Base-by-base conservation (phyloP, 2,329 filamentous ascomycete species). In the Didymella pomorum region DNA sequence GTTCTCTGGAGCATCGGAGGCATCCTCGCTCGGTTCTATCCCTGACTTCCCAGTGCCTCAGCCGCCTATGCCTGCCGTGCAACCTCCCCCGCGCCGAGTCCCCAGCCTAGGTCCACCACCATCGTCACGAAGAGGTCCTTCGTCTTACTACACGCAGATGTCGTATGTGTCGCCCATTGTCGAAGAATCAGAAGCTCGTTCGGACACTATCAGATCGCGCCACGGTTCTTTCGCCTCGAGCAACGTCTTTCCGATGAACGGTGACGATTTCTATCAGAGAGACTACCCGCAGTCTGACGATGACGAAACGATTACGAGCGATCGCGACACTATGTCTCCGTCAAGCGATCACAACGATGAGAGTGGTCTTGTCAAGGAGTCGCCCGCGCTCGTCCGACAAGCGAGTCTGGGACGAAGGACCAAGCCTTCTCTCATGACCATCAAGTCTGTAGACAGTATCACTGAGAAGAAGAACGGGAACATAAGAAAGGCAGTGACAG, bases 41-140 rank as follows among this genome's bases (percentile, higher is more conserved):
- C 78, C 78, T 2, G 78, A 80, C 48, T 79, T 79, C 43, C 77
- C 78, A 8, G 65, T 77, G 42, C 72, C 77, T 0, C 66, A 75
- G 53, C 72, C 69, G 7, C 72, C 71, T 37, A 70, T 72, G 66
- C 71, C 67, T 48, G 52, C 69, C 8, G 65, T 74, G 35, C 78
- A 79, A 54, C 71, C 72, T 43, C 63, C 70, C 58, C 54, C 70
- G 28, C 76, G 77, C 49, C 75, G 77, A 11, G 69, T 73, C 20
- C 78, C 78, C 11, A 79, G 76, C 48, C 69, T 83, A 31, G 81
- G 81, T 4, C 81, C 81, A 21, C 81, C 81, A n/a, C 81, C 81
- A 1, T 81, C 79, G 1, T 75, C 80, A 7, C 73, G 81, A 26
- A 71, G 79, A 72, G 81, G 80, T 5, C 81, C 81, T 9, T 76